Percentiles rank a stretch among this genome's conserved stretches.
Evolutionary conservation across 2,329 filamentous ascomycete species (phyloP).

Genomic region (Scytalidium lignicola): DNA sequence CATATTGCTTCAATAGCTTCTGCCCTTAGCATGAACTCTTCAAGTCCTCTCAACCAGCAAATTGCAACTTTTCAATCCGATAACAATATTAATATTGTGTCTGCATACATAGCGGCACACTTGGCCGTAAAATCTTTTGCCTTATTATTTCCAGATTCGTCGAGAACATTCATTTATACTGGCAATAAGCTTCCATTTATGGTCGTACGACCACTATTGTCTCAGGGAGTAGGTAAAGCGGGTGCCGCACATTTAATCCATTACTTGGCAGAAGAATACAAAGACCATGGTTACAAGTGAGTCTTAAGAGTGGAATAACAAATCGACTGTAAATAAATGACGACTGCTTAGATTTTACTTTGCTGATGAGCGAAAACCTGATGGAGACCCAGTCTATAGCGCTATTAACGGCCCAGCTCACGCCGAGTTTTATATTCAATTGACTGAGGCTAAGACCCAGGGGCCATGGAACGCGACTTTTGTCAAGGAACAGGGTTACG

Average conservation of each 20-base stretch:
- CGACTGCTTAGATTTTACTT: constrained; percentile 39
- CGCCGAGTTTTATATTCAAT: constrained; percentile 32
- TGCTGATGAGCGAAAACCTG: constrained; percentile 40
- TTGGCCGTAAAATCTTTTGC: constrained; percentile 30
- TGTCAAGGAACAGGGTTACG: constrained; percentile 26
- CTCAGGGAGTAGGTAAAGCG: constrained; percentile 35
- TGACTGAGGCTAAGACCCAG: constrained; percentile 33
- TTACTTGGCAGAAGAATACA: constrained; percentile 29
- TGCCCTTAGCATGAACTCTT: constrained; percentile 4
- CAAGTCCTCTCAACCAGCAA: constrained; percentile 19
- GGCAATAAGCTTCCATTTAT: constrained; percentile 35
- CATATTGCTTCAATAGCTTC: not conserved
- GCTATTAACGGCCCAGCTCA: constrained; percentile 36
- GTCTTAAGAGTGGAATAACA: not conserved
- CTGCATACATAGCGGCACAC: constrained; percentile 34
- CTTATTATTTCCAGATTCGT: constrained; percentile 16
- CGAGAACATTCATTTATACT: constrained; percentile 39
- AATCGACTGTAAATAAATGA: not conserved
- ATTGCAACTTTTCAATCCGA: constrained; percentile 26
- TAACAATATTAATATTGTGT: constrained; percentile 33
- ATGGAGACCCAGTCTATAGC: constrained; percentile 29
- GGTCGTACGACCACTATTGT: constrained; percentile 26
- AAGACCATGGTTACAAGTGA: constrained; percentile 30
- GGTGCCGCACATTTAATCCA: constrained; percentile 30
- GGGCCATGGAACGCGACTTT: constrained; percentile 41